Evolutionary conservation across 257 asterid species (phyloP).

Genomic region (Solanum clarkiae): DNA sequence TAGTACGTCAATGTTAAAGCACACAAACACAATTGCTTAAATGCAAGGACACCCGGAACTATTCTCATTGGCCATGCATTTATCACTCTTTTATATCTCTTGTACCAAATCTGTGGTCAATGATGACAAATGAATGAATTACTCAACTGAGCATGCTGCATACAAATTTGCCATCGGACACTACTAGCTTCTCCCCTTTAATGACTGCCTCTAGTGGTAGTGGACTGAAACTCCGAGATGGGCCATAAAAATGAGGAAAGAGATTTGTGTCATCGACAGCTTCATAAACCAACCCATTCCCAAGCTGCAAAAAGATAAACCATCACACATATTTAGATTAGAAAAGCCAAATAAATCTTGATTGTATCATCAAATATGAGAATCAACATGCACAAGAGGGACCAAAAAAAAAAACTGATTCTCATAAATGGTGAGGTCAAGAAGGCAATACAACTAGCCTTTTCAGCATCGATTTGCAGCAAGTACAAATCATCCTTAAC

Average conservation of each 20-base stretch:
- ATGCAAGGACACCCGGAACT: neutral
- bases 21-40: neutral
- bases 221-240: slow-evolving; percentile 63
- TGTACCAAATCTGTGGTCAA: neutral
- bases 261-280: slow-evolving; percentile 32
- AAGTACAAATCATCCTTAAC: slow-evolving; percentile 49
- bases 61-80: neutral
- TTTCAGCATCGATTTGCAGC: slow-evolving; percentile 57
- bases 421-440: neutral
- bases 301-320: slow-evolving; percentile 42
- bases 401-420: neutral
- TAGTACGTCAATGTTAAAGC: neutral
- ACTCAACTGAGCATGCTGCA: slow-evolving; percentile 39
- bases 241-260: slow-evolving; percentile 93
- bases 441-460: slow-evolving; percentile 15
- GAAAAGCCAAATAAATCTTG: neutral
- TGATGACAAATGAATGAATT: neutral
- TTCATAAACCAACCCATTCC: slow-evolving; percentile 72
- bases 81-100: neutral
- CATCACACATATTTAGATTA: neutral
- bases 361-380: neutral
- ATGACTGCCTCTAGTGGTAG: slow-evolving; percentile 55
- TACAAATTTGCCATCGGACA: slow-evolving; percentile 33
- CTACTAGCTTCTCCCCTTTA: slow-evolving; percentile 54
- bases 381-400: neutral